phyloP scores from a whole-genome alignment of 2,329 filamentous ascomycete species.

The Mycocentrospora acerina region DNA sequence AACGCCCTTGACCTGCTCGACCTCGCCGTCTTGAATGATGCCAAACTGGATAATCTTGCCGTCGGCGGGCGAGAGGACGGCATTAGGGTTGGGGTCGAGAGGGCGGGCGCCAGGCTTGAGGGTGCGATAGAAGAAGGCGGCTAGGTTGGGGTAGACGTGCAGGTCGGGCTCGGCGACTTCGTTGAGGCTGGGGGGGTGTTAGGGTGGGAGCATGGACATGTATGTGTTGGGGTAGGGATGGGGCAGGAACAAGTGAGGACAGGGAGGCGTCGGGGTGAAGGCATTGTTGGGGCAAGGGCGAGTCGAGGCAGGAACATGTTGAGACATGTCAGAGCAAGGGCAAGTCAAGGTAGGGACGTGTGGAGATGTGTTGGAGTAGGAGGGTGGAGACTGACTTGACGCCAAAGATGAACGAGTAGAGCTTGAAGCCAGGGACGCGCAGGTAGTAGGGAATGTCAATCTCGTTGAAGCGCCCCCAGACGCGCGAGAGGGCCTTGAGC shows the following conservation, averaged over 20 bases:
- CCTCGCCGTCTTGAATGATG: slow-evolving; percentile 86
- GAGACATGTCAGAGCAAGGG: too few relatives aligned
- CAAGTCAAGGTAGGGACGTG: background rate
- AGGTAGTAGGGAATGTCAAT: slow-evolving; percentile 84
- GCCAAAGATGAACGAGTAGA: slow-evolving; percentile 90
- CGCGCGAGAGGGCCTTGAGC: slow-evolving; percentile 81
- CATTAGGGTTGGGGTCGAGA: slow-evolving; percentile 76
- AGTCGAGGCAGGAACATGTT: too few relatives aligned
- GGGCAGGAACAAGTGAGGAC: too few relatives aligned
- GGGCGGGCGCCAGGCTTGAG: slow-evolving; percentile 87
- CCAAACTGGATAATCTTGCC: slow-evolving; percentile 91
- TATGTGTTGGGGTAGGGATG: background rate
- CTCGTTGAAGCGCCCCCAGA: slow-evolving; percentile 93
- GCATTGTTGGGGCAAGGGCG: too few relatives aligned
- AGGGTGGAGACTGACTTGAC: slow-evolving; percentile 61
- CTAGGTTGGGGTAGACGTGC: slow-evolving; percentile 86
- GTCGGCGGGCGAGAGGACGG: slow-evolving; percentile 84
- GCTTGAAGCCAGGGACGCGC: slow-evolving; percentile 83
- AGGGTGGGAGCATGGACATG: too few relatives aligned
- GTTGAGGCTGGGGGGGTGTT: slow-evolving; percentile 59
- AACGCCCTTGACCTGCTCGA: slow-evolving; percentile 98
- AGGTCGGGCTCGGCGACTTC: slow-evolving; percentile 89
- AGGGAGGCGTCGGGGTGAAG: too few relatives aligned
- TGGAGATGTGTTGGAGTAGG: too few relatives aligned
- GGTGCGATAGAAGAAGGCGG: slow-evolving; percentile 94